A percentile compares a stretch with the other conserved stretches of the same genome.
These are phyloP conservation scores for Botrytis sinoallii DNA, from an alignment of 2,329 filamentous ascomycete genomes.

Conservation along the genomic window DNA sequence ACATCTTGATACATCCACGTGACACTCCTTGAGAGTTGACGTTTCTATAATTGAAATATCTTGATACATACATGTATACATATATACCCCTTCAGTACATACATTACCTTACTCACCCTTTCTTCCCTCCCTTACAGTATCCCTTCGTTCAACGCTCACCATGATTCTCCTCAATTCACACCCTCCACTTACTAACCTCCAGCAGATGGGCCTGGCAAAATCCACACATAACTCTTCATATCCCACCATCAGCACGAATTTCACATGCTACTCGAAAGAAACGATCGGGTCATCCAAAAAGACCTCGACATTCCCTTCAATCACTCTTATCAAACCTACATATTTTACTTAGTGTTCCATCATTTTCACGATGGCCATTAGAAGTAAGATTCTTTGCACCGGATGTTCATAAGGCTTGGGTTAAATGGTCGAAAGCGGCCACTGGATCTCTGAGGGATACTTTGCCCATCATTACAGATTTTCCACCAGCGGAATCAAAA, in stretches of 20 bases:
- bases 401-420: slow-evolving; percentile 70
- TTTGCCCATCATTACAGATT: slow-evolving; percentile 31
- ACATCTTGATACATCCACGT: background rate
- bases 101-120: background rate
- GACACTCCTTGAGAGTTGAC: background rate
- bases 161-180: no score
- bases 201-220: slow-evolving; percentile 88
- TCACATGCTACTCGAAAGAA: slow-evolving; percentile 51
- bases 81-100: background rate
- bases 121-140: no score
- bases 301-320: slow-evolving; percentile 58
- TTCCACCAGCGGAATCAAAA: slow-evolving; percentile 19
- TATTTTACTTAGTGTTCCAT: slow-evolving; percentile 71
- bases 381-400: slow-evolving; percentile 72
- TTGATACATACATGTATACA: background rate
- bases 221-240: slow-evolving; percentile 75
- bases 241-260: slow-evolving; percentile 62
- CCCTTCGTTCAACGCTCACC: background rate
- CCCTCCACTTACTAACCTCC: slow-evolving; percentile 4
- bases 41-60: background rate
- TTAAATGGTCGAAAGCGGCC: slow-evolving; percentile 46
- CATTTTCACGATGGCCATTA: slow-evolving; percentile 81
- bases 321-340: slow-evolving; percentile 78
- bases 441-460: slow-evolving; percentile 25
- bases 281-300: slow-evolving; percentile 52